Percentiles rank a stretch among this genome's conserved stretches.
These are phyloP conservation scores for Vigna angularis DNA, from an alignment of 306 rosid genomes.

Conservation along the genomic window DNA sequence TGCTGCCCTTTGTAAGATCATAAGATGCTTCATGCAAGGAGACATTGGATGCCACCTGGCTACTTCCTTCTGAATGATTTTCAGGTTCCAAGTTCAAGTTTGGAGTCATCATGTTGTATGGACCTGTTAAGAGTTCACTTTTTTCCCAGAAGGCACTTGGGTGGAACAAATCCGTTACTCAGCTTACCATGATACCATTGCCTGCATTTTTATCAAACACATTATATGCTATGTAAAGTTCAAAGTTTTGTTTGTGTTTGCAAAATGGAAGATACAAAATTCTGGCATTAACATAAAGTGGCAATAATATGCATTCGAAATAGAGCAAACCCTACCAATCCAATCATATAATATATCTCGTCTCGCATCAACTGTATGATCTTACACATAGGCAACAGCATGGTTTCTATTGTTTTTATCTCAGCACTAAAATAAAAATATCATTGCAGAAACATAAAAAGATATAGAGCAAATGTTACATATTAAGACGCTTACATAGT, in stretches of 20 bases:
- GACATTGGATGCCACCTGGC: constrained; percentile 59
- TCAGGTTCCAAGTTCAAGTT: constrained; percentile 75
- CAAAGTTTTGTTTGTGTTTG: background rate
- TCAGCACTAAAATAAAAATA: background rate
- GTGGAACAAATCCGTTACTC: constrained; percentile 35
- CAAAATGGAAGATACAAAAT: constrained; percentile 3
- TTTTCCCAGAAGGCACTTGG: constrained; percentile 30
- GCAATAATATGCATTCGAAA: constrained; percentile 3
- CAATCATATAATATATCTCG: constrained; percentile 2
- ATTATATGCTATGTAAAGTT: constrained; percentile 36
- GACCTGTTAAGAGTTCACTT: constrained; percentile 38
- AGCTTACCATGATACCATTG: constrained; percentile 40
- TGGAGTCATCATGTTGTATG: constrained; percentile 61
- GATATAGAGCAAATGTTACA: background rate
- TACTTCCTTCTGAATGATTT: constrained; percentile 60
- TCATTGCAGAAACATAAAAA: background rate
- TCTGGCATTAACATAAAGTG: constrained; percentile 31
- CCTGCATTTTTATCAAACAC: constrained; percentile 46
- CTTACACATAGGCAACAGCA: background rate
- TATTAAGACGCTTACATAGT: background rate
- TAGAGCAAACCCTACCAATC: constrained; percentile 6
- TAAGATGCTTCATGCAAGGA: constrained; percentile 56
- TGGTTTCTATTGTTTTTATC: background rate
- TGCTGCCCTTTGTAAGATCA: constrained; percentile 61
- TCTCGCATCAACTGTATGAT: background rate